phyloP scores from a whole-genome alignment of 495 filamentous ascomycete genomes.

The Astrocystis sublimbata region DNA sequence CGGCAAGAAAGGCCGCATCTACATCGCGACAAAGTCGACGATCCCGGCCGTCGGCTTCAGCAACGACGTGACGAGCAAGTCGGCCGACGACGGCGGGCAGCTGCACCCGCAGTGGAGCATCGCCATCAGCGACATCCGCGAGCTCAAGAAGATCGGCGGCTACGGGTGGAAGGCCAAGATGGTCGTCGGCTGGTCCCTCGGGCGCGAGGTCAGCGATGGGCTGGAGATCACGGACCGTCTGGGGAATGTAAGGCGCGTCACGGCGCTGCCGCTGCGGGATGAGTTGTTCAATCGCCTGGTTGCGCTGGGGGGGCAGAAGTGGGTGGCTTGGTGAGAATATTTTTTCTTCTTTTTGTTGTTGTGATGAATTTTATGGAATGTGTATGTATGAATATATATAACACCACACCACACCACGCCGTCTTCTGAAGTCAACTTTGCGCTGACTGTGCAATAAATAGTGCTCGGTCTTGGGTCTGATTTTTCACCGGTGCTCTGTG shows the following conservation, averaged over 20 bases:
- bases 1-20: constrained; percentile 70
- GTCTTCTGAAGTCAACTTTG: too few species aligned
- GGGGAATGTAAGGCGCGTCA: constrained; percentile 61
- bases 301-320: constrained; percentile 82
- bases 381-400: too few species aligned
- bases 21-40: constrained; percentile 62
- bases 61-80: constrained; percentile 34
- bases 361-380: background rate
- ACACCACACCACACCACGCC: too few species aligned
- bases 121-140: constrained; percentile 53
- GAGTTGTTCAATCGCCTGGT: constrained; percentile 85
- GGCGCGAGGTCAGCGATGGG: constrained; percentile 76
- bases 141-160: constrained; percentile 80
- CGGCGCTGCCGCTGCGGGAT: constrained; percentile 72
- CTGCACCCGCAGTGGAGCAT: constrained; percentile 57
- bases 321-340: constrained; percentile 78
- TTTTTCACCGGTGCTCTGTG: background rate
- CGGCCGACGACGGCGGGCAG: constrained; percentile 54
- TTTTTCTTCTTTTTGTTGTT: background rate
- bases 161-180: constrained; percentile 88
- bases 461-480: constrained; percentile 2
- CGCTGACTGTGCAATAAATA: background rate
- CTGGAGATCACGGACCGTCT: constrained; percentile 63
- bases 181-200: constrained; percentile 78
- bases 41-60: constrained; percentile 63